phyloP scores from a whole-genome alignment of 225 moss, liverwort and hornwort species.

The Pseudisothecium myosuroides region DNA sequence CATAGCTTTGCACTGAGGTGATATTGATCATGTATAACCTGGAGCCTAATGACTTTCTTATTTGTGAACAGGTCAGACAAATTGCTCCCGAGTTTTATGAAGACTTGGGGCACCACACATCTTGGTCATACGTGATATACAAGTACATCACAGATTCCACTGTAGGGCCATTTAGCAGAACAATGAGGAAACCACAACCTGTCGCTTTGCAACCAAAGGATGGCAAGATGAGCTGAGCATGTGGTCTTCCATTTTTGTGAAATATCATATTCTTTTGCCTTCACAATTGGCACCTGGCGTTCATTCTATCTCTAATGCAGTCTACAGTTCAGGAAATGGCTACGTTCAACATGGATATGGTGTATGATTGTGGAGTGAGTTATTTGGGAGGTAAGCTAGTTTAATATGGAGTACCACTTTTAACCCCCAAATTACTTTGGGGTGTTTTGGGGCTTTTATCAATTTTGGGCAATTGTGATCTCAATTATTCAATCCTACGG shows the following conservation, averaged over 20 bases:
- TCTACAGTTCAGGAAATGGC: not conserved
- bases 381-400: too few species aligned
- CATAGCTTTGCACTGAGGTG: not conserved
- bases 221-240: slow-evolving; percentile 21
- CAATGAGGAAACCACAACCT: slow-evolving; percentile 53
- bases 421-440: not conserved
- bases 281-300: not conserved
- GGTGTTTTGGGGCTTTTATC: too few species aligned
- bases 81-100: slow-evolving; percentile 94
- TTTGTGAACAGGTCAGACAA: slow-evolving; percentile 48
- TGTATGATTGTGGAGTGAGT: not conserved
- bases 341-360: not conserved
- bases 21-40: not conserved
- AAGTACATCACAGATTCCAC: slow-evolving; percentile 81
- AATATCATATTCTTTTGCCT: not conserved
- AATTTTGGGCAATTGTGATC: not conserved
- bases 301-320: not conserved
- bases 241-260: not conserved
- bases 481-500: not conserved
- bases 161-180: slow-evolving; percentile 87
- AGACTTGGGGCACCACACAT: slow-evolving; percentile 58
- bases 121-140: slow-evolving; percentile 86
- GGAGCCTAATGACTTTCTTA: not conserved
- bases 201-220: slow-evolving; percentile 8
- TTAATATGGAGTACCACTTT: too few species aligned